A percentile compares a stretch with the other conserved stretches of the same genome.
phyloP scores from a whole-genome alignment of 1,139 yeast genomes.

The Saccharomycopsis crataegensis region DNA sequence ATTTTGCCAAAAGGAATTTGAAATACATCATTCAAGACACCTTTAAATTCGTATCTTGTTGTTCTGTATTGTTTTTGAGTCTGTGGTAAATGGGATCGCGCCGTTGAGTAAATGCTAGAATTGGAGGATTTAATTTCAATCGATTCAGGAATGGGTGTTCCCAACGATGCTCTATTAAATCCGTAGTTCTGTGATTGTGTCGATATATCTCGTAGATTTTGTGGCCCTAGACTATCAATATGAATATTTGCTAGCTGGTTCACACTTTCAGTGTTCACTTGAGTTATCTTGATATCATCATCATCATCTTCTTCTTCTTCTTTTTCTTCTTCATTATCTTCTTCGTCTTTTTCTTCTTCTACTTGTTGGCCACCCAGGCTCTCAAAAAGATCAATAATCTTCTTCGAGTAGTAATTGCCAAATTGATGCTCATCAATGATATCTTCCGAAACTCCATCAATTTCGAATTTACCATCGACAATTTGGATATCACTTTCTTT shows the following conservation, averaged over 20 bases:
- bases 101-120: slow-evolving; percentile 9
- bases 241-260: not conserved
- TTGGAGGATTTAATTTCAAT: not conserved
- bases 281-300: not conserved
- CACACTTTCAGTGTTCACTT: not conserved
- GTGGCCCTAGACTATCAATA: not conserved
- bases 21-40: slow-evolving; percentile 5
- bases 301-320: not conserved
- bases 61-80: not conserved
- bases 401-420: not conserved
- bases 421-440: not conserved
- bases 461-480: not conserved
- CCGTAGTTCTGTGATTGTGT: too few species aligned
- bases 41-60: slow-evolving; percentile 14
- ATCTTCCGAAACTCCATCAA: not conserved
- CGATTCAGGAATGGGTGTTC: not conserved
- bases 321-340: not conserved
- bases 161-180: too few species aligned
- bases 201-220: too few species aligned
- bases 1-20: slow-evolving; percentile 6
- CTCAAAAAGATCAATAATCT: too few species aligned
- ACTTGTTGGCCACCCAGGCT: too few species aligned
- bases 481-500: not conserved
- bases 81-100: not conserved
- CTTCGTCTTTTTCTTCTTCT: not conserved